Base-by-base conservation (phyloP, 192 early-diverging fungal genomes). In the Phycomyces blakesleeanus region DNA sequence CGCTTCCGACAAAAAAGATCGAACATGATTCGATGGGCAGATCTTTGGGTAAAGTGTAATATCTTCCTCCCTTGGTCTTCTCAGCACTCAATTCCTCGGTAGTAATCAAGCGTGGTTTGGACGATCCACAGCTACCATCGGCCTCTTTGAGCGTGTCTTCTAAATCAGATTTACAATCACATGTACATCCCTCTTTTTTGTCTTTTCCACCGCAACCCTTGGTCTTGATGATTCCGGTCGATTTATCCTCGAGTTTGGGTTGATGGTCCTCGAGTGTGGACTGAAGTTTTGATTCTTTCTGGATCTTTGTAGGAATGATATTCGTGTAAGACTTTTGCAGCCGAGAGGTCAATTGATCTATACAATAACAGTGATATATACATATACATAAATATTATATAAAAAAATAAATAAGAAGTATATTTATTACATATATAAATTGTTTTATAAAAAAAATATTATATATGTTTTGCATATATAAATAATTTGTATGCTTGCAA, bases 1-100 rank as follows among this genome's bases (percentile, higher is more conserved):
- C 93, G 8, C 66, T 68, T 26, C 96, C 96, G 67, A 98, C 71
- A 67, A 91, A 98, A 42, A 97, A 84, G 0, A 97, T 68, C 0
- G 81, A 71, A 58, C 85, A 92, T 51, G 92, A 83, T 25, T 80
- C 75, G 20, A 92, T 64, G 1, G 72, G 26, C 12, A 64, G 54
- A 2, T 56, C 79, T 18, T 69, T 69, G 0, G 81, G 78, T 49
- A 91, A 76, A 15, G 75, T 61, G 59, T 82, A 88, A 34, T 75
- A 71, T 34, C 85, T 74, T 20, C 87, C 85, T 6, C 67, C 68
- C 27, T 66, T 56, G 7, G 52, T 49, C 37, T 57, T 58, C 14
- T 65, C 55, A 3, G 49, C 53, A 11, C 39, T 22, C 34, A 62
- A 56, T 9, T 44, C 55, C 16, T 57, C 42, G 0, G 42, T 24